Evolutionary conservation across 2,329 filamentous ascomycete genomes (phyloP).

Genomic region (Orbilia javanica): DNA sequence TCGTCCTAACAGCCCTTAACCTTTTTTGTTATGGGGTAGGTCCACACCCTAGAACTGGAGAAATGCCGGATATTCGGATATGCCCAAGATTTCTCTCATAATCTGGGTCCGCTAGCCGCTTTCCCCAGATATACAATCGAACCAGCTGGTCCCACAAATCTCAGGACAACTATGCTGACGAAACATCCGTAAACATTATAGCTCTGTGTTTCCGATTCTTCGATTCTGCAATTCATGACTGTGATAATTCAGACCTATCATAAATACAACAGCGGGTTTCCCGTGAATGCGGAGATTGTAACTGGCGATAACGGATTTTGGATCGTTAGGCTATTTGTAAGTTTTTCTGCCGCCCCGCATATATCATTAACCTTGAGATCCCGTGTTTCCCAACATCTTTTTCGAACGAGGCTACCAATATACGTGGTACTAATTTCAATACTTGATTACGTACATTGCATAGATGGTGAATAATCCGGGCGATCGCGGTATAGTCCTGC

Average conservation of each 20-base stretch:
- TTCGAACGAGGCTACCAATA: neutral
- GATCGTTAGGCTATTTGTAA: slow-evolving; percentile 56
- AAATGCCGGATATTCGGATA: slow-evolving; percentile 1
- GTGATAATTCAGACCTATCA: slow-evolving; percentile 56
- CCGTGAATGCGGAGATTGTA: slow-evolving; percentile 34
- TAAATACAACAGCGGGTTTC: slow-evolving; percentile 52
- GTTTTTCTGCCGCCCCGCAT: slow-evolving; percentile 5
- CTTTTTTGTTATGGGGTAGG: slow-evolving; percentile 57
- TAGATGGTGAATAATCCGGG: slow-evolving; percentile 55
- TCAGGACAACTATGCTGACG: neutral
- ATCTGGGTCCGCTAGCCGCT: neutral
- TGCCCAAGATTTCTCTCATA: neutral
- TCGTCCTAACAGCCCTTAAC: slow-evolving; percentile 56
- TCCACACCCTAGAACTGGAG: neutral
- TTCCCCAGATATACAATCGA: neutral
- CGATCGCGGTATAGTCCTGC: slow-evolving; percentile 52
- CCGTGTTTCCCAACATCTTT: slow-evolving; percentile 1
- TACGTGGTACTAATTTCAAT: neutral
- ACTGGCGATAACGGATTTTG: slow-evolving; percentile 56
- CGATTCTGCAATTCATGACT: slow-evolving; percentile 54
- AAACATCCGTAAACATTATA: neutral
- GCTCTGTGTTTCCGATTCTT: slow-evolving; percentile 53
- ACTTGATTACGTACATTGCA: slow-evolving; percentile 1
- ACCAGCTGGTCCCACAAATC: neutral
- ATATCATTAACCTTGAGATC: neutral